phyloP scores from a whole-genome alignment of 2,329 filamentous ascomycete genomes.

The Mycogone perniciosa region DNA sequence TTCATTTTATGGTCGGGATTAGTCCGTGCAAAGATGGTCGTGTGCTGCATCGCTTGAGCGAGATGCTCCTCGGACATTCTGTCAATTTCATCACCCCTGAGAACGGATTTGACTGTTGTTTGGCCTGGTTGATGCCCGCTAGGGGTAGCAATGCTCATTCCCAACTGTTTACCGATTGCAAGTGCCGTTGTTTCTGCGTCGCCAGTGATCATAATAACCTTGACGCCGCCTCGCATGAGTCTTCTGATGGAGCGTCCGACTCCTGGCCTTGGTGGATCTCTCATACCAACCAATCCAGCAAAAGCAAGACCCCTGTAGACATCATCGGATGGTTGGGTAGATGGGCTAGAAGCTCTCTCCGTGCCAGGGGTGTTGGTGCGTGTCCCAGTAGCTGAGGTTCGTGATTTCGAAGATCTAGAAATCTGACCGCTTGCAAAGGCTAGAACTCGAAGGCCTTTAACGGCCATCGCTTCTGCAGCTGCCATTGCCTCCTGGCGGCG shows the following conservation, averaged over 20 bases:
- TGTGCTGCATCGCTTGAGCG: slow-evolving; percentile 75
- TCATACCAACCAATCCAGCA: slow-evolving; percentile 93
- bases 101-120: slow-evolving; percentile 61
- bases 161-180: slow-evolving; percentile 90
- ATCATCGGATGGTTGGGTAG: slow-evolving; percentile 54
- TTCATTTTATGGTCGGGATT: slow-evolving; percentile 98
- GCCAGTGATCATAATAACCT: slow-evolving; percentile 98
- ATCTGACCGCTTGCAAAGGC: slow-evolving; percentile 85
- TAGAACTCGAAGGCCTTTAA: slow-evolving; percentile 81
- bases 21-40: slow-evolving; percentile 91
- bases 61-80: slow-evolving; percentile 82
- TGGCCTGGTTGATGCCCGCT: slow-evolving; percentile 48
- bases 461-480: slow-evolving; percentile 81
- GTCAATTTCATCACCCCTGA: slow-evolving; percentile 89
- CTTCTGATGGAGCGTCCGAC: slow-evolving; percentile 84
- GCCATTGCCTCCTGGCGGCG: slow-evolving; percentile 67
- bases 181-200: slow-evolving; percentile 92
- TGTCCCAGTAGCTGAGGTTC: slow-evolving; percentile 31
- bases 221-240: slow-evolving; percentile 88
- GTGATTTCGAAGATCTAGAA: slow-evolving; percentile 37
- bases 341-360: slow-evolving; percentile 33
- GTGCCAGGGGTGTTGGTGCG: slow-evolving; percentile 48
- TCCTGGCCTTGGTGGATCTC: slow-evolving; percentile 84
- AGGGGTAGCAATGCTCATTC: slow-evolving; percentile 68
- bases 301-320: slow-evolving; percentile 80